A percentile compares a stretch with the other conserved stretches of the same genome.
These are phyloP conservation scores for Macrolepiota albuminosa DNA, from an alignment of 768 basidiomycete genomes.

Conservation along the genomic window DNA sequence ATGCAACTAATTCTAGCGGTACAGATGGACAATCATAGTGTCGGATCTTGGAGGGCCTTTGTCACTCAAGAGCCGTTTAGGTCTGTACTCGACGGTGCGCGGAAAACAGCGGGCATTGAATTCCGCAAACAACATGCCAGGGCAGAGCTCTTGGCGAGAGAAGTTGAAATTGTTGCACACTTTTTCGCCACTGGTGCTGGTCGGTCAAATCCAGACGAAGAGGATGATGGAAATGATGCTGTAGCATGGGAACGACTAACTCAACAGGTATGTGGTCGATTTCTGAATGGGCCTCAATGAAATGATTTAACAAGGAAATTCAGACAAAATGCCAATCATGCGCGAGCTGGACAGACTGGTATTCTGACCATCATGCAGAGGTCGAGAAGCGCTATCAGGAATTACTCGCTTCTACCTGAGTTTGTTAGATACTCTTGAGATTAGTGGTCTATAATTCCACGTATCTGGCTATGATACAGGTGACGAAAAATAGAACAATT, in stretches of 20 bases:
- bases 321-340: conserved; percentile 39
- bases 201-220: conserved; percentile 18
- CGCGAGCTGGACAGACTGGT: conserved; percentile 47
- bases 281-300: background rate
- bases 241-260: conserved; percentile 50
- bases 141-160: conserved; percentile 20
- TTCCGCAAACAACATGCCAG: conserved; percentile 35
- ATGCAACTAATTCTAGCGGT: conserved; percentile 1
- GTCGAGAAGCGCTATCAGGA: conserved; percentile 38
- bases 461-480: background rate
- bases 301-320: background rate
- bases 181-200: conserved; percentile 53
- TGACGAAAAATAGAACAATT: background rate
- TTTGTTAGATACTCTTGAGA: background rate
- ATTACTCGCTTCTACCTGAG: conserved; percentile 8
- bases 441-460: background rate
- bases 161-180: conserved; percentile 43
- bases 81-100: conserved; percentile 38
- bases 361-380: conserved; percentile 35
- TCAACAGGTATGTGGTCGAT: conserved; percentile 32
- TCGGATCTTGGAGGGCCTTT: conserved; percentile 46
- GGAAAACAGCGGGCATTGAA: conserved; percentile 48
- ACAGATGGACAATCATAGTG: conserved; percentile 59
- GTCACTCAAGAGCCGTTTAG: conserved; percentile 25
- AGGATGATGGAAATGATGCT: conserved; percentile 36